Evolutionary conservation across 306 rosid genomes (phyloP), one percentile per base, ranked within the genome.

Genomic region (Casuarina glauca): DNA sequence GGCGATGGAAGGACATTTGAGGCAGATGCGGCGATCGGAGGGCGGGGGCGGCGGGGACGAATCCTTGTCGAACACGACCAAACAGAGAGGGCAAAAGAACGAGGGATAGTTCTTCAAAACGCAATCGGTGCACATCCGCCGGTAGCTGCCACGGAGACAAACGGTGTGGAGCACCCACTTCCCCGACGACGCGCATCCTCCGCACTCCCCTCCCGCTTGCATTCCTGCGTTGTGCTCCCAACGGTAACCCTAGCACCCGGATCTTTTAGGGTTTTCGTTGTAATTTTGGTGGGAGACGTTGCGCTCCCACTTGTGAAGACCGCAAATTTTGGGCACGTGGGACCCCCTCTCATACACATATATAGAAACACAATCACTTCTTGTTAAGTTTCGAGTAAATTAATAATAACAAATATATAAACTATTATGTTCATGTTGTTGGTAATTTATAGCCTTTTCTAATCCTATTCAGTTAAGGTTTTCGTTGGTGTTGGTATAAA

Each of bases 81-180:
- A 85, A 77, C 97, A 92, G 53, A 90, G 54, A 6, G 97, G 97
- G 83, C 97, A 92, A 80, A 90, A 92, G 75, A 76, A 87, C 39
- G 88, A 89, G 0, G 76, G 88, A 58, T 90, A 83, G 66, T 78
- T 78, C 72, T 82, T 87, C 73, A 92, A 91, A 75, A 90, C 83
- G 86, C 97, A 92, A 72, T 92, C 83, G 39, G 93, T 90, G 85
- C 97, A 92, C 82, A 78, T 83, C 32, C 76, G 84, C 5, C 82
- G 83, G 74, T 72, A 79, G 62, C 45, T 36, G 1, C 80, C 86
- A 2, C 77, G 79, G 83, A 68, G 78, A 13, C 88, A 85, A n/a
- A 87, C 64, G 49, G 80, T 80, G 84, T 83, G 89, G 76, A 92
- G 88, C 70, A 81, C 49, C 62, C 84, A 69, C 3, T 78, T 77